Conservation (phyloP, 192 early-diverging fungal species). For the Ambispora gerdemannii region DNA sequence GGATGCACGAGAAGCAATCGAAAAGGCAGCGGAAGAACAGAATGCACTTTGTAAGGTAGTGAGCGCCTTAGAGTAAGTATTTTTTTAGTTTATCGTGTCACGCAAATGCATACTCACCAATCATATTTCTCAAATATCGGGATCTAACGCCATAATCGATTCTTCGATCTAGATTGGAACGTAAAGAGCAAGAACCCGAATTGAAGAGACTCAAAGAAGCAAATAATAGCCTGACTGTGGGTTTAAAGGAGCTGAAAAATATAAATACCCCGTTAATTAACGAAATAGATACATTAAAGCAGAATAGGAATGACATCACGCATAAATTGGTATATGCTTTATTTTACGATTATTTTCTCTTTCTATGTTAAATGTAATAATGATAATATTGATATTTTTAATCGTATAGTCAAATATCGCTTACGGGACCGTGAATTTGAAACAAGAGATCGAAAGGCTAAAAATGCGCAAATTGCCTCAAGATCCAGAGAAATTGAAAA, state of each 20-base stretch:
- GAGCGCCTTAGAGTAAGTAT: background rate
- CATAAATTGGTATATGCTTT: background rate
- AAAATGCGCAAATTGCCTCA: background rate
- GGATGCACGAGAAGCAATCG: background rate
- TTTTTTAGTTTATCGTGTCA: background rate
- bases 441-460: background rate
- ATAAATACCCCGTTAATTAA: background rate
- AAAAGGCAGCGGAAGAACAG: background rate
- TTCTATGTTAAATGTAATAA: background rate
- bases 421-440: background rate
- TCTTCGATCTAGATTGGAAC: background rate
- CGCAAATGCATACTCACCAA: background rate
- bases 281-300: background rate
- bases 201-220: background rate
- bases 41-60: background rate
- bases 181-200: background rate
- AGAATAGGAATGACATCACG: background rate
- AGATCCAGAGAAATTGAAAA: background rate
- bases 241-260: background rate
- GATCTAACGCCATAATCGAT: background rate
- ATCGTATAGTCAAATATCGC: background rate
- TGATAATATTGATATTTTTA: background rate
- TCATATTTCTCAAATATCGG: background rate
- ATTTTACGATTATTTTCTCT: too few relatives aligned
- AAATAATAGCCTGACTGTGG: background rate